Percentiles rank a stretch among this genome's conserved stretches.
Evolutionary conservation across 2,329 filamentous ascomycete genomes (phyloP).

Genomic region (Colletotrichum lindemuthianum): DNA sequence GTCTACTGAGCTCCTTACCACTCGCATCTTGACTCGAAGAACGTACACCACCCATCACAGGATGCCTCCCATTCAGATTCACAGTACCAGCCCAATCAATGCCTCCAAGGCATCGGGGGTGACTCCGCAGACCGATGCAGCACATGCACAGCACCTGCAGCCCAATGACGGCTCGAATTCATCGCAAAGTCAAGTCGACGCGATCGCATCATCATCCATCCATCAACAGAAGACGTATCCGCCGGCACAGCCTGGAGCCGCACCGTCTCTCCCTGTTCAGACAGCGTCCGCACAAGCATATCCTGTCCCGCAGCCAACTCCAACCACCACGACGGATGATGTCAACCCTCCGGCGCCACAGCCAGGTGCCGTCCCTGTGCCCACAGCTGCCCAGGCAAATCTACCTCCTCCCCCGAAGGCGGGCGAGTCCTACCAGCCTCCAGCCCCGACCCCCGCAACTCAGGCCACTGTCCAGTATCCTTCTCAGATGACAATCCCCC

Average conservation of each 20-base stretch:
- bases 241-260: conserved; percentile 58
- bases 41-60: conserved; percentile 2
- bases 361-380: conserved; percentile 63
- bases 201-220: conserved; percentile 38
- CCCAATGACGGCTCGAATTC: conserved; percentile 10
- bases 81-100: conserved; percentile 68
- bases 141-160: conserved; percentile 2
- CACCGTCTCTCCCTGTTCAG: conserved; percentile 54
- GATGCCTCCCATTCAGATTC: conserved; percentile 71
- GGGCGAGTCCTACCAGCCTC: conserved; percentile 55
- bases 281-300: conserved; percentile 51
- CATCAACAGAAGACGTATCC: conserved; percentile 45
- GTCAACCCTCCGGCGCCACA: conserved; percentile 63
- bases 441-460: conserved; percentile 46
- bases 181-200: conserved; percentile 39
- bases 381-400: conserved; percentile 47
- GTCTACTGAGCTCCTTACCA: conserved; percentile 8
- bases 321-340: conserved; percentile 49
- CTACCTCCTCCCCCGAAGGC: conserved; percentile 63
- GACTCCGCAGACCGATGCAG: conserved; percentile 55
- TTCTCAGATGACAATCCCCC: conserved; percentile 62
- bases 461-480: conserved; percentile 50
- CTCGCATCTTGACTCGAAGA: conserved; percentile 20
- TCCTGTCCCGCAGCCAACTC: conserved; percentile 52
- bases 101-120: conserved; percentile 62